Conservation (phyloP, 176 grass and related monocot species). For the Cenchrus purpureus region DNA sequence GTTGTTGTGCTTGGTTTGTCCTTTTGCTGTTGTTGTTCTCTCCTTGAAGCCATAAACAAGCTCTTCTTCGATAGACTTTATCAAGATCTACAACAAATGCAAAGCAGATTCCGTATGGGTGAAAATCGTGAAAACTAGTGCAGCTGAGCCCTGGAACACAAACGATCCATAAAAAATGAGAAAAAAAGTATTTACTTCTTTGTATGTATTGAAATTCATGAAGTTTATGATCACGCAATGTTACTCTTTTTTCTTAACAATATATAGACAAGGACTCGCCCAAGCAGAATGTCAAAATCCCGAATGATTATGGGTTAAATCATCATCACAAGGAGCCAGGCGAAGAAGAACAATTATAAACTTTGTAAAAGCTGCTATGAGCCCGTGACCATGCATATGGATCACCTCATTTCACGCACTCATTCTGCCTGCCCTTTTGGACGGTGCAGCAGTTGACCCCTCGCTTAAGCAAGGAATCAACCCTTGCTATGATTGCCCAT, state of each 20-base stretch:
- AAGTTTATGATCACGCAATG: neutral
- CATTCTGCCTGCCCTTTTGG: conserved; percentile 45
- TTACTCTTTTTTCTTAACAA: neutral
- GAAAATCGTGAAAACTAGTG: conserved; percentile 6
- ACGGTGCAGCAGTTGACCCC: conserved; percentile 24
- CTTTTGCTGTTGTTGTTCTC: conserved; percentile 39
- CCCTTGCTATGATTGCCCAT: neutral
- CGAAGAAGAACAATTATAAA: conserved; percentile 24
- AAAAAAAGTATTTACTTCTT: neutral
- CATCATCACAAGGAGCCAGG: conserved; percentile 14
- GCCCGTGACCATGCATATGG: conserved; percentile 40
- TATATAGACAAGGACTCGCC: neutral
- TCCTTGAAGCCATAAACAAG: conserved; percentile 10
- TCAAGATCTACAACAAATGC: conserved; percentile 17
- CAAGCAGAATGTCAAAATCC: conserved; percentile 4
- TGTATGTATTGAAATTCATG: neutral
- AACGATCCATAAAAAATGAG: neutral
- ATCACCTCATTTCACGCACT: conserved; percentile 49
- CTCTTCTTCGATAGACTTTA: neutral
- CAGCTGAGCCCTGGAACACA: neutral
- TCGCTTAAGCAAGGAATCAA: conserved; percentile 49
- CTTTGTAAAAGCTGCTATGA: conserved; percentile 37
- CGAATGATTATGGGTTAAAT: conserved; percentile 5
- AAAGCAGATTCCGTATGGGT: neutral
- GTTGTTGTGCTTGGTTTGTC: conserved; percentile 44